Conservation (phyloP, 2,329 filamentous ascomycete genomes). For the Colletotrichum limetticola region DNA sequence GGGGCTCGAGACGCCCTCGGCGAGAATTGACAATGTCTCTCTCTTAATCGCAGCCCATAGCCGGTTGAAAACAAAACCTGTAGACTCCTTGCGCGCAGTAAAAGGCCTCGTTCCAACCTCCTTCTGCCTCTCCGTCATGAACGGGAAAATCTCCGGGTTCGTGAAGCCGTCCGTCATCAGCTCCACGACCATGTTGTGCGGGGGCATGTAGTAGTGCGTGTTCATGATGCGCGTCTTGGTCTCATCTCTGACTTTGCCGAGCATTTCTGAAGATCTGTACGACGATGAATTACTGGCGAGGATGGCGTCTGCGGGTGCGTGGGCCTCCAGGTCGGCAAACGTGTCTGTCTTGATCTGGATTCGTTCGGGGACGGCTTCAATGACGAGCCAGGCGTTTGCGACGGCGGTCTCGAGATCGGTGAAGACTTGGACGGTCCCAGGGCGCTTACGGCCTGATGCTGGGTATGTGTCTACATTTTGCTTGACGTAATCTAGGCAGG, state of each 20-base stretch:
- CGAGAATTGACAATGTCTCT: slow-evolving; percentile 59
- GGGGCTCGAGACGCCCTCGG: slow-evolving; percentile 59
- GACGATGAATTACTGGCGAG: slow-evolving; percentile 63
- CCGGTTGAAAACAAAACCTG: slow-evolving; percentile 65
- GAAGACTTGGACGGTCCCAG: slow-evolving; percentile 45
- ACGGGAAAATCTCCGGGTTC: slow-evolving; percentile 52
- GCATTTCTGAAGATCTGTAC: slow-evolving; percentile 61
- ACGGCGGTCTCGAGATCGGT: slow-evolving; percentile 53
- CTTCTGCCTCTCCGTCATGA: slow-evolving; percentile 51
- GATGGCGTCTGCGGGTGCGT: slow-evolving; percentile 56
- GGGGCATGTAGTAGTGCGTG: slow-evolving; percentile 64
- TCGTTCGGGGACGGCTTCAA: slow-evolving; percentile 64
- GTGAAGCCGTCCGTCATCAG: slow-evolving; percentile 64
- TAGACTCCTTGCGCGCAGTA: slow-evolving; percentile 58
- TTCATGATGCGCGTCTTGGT: slow-evolving; percentile 56
- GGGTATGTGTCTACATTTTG: slow-evolving; percentile 46
- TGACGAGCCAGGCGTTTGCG: slow-evolving; percentile 60
- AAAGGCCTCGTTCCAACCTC: slow-evolving; percentile 55
- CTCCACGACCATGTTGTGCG: slow-evolving; percentile 57
- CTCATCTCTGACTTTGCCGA: slow-evolving; percentile 51
- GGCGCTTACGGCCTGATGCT: slow-evolving; percentile 23
- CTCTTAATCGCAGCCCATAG: slow-evolving; percentile 68
- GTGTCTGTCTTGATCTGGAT: slow-evolving; percentile 59
- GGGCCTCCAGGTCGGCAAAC: slow-evolving; percentile 56
- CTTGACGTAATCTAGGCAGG: slow-evolving; percentile 52